Evolutionary conservation across 2,329 filamentous ascomycete species (phyloP).

Genomic region (Microdochium nivale): DNA sequence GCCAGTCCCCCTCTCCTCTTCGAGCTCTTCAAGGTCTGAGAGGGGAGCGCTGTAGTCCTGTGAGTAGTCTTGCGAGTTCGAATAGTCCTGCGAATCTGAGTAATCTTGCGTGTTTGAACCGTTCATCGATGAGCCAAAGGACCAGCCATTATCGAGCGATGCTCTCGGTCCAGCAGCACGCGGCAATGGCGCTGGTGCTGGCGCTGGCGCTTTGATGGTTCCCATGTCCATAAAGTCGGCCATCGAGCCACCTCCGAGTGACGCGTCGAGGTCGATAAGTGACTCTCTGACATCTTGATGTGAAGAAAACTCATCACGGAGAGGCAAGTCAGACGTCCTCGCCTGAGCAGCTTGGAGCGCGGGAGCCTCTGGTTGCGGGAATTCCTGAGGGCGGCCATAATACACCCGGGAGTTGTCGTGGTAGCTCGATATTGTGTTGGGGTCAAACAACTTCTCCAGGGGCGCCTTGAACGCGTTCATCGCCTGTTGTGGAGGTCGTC

Average conservation of each 20-base stretch:
- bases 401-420: conserved; percentile 54
- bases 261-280: conserved; percentile 56
- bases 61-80: not conserved
- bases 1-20: not conserved
- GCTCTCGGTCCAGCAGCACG: not conserved
- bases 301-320: conserved; percentile 47
- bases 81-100: not conserved
- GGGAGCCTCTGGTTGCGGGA: conserved; percentile 16
- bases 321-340: conserved; percentile 43
- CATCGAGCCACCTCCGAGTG: conserved; percentile 44
- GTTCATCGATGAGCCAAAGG: conserved; percentile 31
- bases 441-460: conserved; percentile 57
- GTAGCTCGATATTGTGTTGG: conserved; percentile 56
- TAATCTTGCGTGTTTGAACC: conserved; percentile 9
- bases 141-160: conserved; percentile 39
- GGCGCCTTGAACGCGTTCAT: conserved; percentile 50
- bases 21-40: conserved; percentile 47
- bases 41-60: conserved; percentile 37
- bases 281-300: conserved; percentile 49
- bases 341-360: not conserved
- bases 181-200: not conserved
- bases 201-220: conserved; percentile 34
- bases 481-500: conserved; percentile 48
- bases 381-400: conserved; percentile 40
- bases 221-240: conserved; percentile 53